Evolutionary conservation across 192 early-diverging fungal genomes (phyloP), one percentile per base, ranked within the genome.

Genomic region (Coemansia sp.): DNA sequence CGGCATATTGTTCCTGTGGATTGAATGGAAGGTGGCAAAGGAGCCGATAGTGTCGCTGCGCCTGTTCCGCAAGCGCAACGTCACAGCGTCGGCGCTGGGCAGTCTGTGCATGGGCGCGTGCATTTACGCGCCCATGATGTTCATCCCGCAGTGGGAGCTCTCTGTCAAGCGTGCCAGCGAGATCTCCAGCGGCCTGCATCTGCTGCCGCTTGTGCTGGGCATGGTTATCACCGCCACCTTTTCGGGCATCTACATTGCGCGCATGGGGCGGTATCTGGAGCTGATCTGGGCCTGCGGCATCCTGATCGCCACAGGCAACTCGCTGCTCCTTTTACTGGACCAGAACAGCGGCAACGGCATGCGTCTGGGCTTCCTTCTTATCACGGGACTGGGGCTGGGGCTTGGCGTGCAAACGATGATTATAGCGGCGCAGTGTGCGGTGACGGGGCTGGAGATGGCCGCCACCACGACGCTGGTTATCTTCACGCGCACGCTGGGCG

Each of bases 351-450:
- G 55, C 28, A 72, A 72, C 30, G 88, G 77, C n/a, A 45, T 82
- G 74, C 81, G 86, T 21, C 86, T 90, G 62, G 84, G 87, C 13
- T 92, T 81, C 61, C 70, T 93, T 51, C 56, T 90, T 7, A 71
- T 94, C 37, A 58, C 85, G 16, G 94, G 93, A 5, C 28, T 86
- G n/a, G 94, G 94, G 2, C 61, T 90, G 9, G 94, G 96, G 8
- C 72, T 85, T n/a, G 83, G 86, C 52, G 77, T 94, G 46, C 93
- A 94, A 71, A 86, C 87, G 1, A 78, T 88, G 45, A 64, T 92
- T 39, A 77, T 94, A 20, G 89, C 84, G 7, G 83, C 87, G 26
- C 93, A 95, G 76, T 83, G 86, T 10, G 70, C 86, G 26, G 92
- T 92, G 15, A 63, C 53, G 7, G 67, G 77, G 2, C 59, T 74